Base-by-base conservation (phyloP, 2,329 filamentous ascomycete genomes). In the Fusarium scirpi region DNA sequence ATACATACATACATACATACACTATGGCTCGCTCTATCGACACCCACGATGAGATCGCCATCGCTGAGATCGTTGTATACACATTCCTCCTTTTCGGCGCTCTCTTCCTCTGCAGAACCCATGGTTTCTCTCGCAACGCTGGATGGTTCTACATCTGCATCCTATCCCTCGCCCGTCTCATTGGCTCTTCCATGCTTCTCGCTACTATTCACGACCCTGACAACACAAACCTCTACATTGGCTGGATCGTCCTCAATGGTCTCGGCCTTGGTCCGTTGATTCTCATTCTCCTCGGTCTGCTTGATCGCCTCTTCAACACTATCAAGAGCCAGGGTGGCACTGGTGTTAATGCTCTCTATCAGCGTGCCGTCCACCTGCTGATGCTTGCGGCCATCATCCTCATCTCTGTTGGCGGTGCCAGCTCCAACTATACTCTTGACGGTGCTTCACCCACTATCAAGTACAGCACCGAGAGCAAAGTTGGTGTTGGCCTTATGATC, bases 121-220 rank as follows among this genome's bases (percentile, higher is more conserved):
- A 81, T 58, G 79, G 89, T 85, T 86, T 85, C 76, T 72, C 79
- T 7, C 88, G 90, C 82, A 84, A 89, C 11, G 86, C 86, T 18
- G 89, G 89, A 6, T 90, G 88, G 49, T 84, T 89, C 24, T 82
- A 90, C 12, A 85, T 91, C 72, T 80, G 91, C 16, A 83, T 91
- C 27, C 82, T 89, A 16, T 82, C 89, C 3, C 80, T 89, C 16
- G 82, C 78, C 58, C 87, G 90, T 80, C 87, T 91, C 57, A 82
- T 90, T 51, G 78, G 82, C 65, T 84, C 88, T 69, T 80, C 82
- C n/a, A 60, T 90, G 15, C 76, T 73, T 58, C 77, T 81, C 9
- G 78, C 74, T 48, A 78, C 76, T 43, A 67, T 88, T 47, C 76
- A 88, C 16, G 85, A 89, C 63, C 85, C 86, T 0, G 85, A 83